A percentile compares a stretch with the other conserved stretches of the same genome.
phyloP scores from a whole-genome alignment of 2,329 filamentous ascomycete species.

The Ustilaginoidea virens region DNA sequence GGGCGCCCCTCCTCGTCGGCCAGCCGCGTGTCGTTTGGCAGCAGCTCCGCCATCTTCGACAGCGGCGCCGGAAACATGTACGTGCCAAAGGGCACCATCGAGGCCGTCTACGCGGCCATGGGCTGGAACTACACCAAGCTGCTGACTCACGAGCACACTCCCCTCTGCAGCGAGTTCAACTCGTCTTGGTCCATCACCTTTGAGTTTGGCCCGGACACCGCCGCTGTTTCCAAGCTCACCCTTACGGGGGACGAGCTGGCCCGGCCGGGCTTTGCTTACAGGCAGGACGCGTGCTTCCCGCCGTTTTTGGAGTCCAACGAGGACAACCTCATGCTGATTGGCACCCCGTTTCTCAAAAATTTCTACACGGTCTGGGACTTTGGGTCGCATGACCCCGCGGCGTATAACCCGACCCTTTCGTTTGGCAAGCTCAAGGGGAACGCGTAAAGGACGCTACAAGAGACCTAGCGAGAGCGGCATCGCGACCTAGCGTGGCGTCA shows the following conservation, averaged over 20 bases:
- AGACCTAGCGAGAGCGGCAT: no score
- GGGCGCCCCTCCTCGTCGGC: no score
- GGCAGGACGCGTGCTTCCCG: slow-evolving; percentile 19
- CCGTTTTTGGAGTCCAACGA: slow-evolving; percentile 14
- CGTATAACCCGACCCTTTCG: slow-evolving; percentile 7
- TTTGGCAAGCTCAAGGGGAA: slow-evolving; percentile 13
- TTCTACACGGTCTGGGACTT: slow-evolving; percentile 20
- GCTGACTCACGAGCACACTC: slow-evolving; percentile 12
- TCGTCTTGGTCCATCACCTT: slow-evolving; percentile 18
- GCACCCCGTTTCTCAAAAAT: slow-evolving; percentile 13
- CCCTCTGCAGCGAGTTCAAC: slow-evolving; percentile 20
- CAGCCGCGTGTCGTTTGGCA: slow-evolving; percentile 1
- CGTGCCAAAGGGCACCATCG: slow-evolving; percentile 11
- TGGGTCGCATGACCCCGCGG: slow-evolving; percentile 6
- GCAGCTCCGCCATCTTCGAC: slow-evolving; percentile 14
- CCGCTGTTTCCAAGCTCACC: slow-evolving; percentile 11
- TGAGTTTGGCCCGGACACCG: slow-evolving; percentile 10
- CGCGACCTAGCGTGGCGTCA: no score
- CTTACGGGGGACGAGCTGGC: slow-evolving; percentile 17
- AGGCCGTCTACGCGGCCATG: slow-evolving; percentile 16
- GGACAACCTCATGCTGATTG: slow-evolving; percentile 15
- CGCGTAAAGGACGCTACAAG: no score
- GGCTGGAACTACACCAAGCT: slow-evolving; percentile 20
- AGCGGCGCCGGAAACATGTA: slow-evolving; percentile 15
- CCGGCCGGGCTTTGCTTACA: slow-evolving; percentile 16